Evolutionary conservation across 164 flowering plant species (phyloP).

Genomic region (grape (Vitis vinifera)): DNA sequence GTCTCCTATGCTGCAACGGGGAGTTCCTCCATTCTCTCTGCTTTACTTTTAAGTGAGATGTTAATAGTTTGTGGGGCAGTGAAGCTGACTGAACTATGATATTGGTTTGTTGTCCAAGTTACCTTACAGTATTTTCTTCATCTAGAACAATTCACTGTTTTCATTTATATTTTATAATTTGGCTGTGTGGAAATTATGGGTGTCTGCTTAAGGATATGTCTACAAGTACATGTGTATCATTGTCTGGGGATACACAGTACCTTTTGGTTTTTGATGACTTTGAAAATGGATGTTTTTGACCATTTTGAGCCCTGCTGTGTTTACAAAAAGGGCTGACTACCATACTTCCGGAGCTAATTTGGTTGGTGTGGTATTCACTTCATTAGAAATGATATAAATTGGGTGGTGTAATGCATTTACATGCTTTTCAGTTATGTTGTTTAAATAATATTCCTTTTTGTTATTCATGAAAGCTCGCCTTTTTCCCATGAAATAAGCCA

Average conservation of each 20-base stretch:
- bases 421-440: no score
- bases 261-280: not conserved
- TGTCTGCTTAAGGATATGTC: constrained; percentile 10
- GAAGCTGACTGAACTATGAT: constrained; percentile 14
- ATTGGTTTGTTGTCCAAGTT: constrained; percentile 13
- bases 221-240: not conserved
- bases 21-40: not conserved
- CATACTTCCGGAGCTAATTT: no score
- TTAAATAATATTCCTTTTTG: no score
- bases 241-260: not conserved
- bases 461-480: no score
- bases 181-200: constrained; percentile 12
- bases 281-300: not conserved
- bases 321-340: no score
- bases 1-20: not conserved
- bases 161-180: constrained; percentile 2
- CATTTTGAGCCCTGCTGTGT: not conserved
- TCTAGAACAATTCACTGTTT: constrained; percentile 6
- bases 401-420: no score
- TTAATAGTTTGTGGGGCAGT: constrained; percentile 14
- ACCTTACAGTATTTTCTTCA: constrained; percentile 3
- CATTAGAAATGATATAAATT: no score
- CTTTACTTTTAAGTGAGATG: constrained; percentile 15
- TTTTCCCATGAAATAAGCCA: no score
- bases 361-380: no score